These are phyloP conservation scores for Marasmius fiardii DNA, from an alignment of 1,284 basidiomycete genomes.

Conservation along the genomic window DNA sequence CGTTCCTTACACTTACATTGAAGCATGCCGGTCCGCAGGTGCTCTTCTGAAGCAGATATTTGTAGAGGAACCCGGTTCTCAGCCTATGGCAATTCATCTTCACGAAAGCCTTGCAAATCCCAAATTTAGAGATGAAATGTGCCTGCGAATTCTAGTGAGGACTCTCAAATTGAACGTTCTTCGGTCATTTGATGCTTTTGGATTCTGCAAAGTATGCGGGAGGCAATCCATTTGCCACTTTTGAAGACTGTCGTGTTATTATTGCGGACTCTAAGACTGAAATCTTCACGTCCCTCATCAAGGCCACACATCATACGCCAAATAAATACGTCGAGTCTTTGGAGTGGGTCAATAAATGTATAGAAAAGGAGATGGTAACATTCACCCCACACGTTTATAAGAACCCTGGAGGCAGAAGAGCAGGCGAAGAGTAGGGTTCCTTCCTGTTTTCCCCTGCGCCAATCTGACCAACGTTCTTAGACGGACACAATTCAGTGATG, in stretches of 20 bases:
- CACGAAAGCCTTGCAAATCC: constrained; percentile 73
- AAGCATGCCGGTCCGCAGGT: constrained; percentile 72
- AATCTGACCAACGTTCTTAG: constrained; percentile 31
- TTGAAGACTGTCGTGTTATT: constrained; percentile 66
- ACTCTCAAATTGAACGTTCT: background rate
- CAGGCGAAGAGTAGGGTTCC: constrained; percentile 70
- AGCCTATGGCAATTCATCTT: constrained; percentile 69
- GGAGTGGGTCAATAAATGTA: constrained; percentile 77
- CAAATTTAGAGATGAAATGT: constrained; percentile 60
- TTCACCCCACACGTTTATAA: constrained; percentile 76
- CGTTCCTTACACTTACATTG: constrained; percentile 74
- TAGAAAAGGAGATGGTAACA: constrained; percentile 57
- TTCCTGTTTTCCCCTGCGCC: constrained; percentile 1
- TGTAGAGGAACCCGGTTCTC: constrained; percentile 43
- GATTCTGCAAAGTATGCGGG: constrained; percentile 59
- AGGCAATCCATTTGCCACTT: constrained; percentile 64
- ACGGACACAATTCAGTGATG: constrained; percentile 38
- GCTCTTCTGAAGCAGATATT: constrained; percentile 74
- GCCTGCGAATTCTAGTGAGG: constrained; percentile 65
- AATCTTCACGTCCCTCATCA: constrained; percentile 66
- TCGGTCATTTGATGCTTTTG: constrained; percentile 7
- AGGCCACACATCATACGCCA: constrained; percentile 59
- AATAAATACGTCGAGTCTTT: constrained; percentile 75
- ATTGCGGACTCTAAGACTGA: constrained; percentile 75
- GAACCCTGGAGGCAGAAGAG: constrained; percentile 73